These are phyloP conservation scores for Ogataea nitratoaversa DNA, from an alignment of 805 yeast species.

Conservation along the genomic window DNA sequence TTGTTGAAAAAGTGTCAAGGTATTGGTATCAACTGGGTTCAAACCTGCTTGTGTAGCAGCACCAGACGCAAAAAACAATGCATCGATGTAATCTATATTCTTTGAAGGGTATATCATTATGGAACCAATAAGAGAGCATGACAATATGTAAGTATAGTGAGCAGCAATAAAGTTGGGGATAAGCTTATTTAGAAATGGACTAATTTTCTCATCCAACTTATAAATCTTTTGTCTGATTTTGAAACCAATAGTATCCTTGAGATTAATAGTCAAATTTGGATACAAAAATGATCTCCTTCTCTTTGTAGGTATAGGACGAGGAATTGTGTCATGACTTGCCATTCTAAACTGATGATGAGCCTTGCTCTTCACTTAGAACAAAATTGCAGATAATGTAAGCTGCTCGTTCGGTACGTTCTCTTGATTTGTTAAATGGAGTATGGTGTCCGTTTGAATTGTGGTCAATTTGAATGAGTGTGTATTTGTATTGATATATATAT, in stretches of 20 bases:
- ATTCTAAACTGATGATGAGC: too few relatives aligned
- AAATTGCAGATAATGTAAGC: too few relatives aligned
- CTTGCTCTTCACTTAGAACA: too few relatives aligned
- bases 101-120: constrained; percentile 72
- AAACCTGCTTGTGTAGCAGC: constrained; percentile 90
- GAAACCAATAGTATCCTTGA: constrained; percentile 26
- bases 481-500: too few relatives aligned
- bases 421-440: too few relatives aligned
- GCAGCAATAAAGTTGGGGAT: constrained; percentile 58
- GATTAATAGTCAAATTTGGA: constrained; percentile 3
- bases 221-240: constrained; percentile 35
- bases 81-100: constrained; percentile 68
- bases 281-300: constrained; percentile 10
- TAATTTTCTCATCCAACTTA: constrained; percentile 30
- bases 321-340: background rate
- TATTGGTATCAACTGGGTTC: constrained; percentile 70
- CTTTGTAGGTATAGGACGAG: background rate
- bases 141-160: constrained; percentile 68
- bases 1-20: constrained; percentile 72
- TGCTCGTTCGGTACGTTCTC: too few relatives aligned
- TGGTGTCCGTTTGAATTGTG: too few relatives aligned
- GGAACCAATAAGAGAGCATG: constrained; percentile 61
- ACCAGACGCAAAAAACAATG: constrained; percentile 70
- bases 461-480: too few relatives aligned
- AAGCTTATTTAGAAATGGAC: constrained; percentile 38